Percentiles rank a stretch among this genome's conserved stretches.
Evolutionary conservation across 345 rosid species (phyloP).

Genomic region (Sisymbrium altissimum): DNA sequence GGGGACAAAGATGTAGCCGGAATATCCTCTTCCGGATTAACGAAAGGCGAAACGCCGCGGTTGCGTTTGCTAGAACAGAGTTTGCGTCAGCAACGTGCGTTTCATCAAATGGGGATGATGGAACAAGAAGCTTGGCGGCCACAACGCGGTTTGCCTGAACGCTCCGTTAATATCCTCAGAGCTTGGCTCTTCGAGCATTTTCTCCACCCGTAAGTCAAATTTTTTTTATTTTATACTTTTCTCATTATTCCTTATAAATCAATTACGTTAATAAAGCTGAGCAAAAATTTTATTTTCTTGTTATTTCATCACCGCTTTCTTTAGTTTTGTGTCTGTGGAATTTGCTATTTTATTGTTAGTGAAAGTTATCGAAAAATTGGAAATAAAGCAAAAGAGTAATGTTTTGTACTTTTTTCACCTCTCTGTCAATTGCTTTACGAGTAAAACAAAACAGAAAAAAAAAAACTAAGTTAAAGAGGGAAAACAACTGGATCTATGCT

Average conservation of each 20-base stretch:
- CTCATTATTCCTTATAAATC: neutral
- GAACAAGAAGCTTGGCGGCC: slow-evolving; percentile 99
- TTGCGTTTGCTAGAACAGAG: slow-evolving; percentile 80
- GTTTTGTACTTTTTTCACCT: slow-evolving; percentile 32
- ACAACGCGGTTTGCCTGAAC: slow-evolving; percentile 94
- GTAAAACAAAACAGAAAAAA: slow-evolving; percentile 17
- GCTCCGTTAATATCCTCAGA: slow-evolving; percentile 84
- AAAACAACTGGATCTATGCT: slow-evolving; percentile 14
- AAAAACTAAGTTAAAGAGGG: neutral
- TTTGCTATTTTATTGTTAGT: slow-evolving; percentile 30
- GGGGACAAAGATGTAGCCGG: slow-evolving; percentile 82
- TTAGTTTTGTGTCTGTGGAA: slow-evolving; percentile 11
- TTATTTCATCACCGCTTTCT: neutral
- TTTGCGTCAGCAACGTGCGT: slow-evolving; percentile 84
- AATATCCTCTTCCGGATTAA: slow-evolving; percentile 50
- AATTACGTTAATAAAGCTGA: neutral
- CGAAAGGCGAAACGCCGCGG: slow-evolving; percentile 94
- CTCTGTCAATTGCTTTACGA: slow-evolving; percentile 28
- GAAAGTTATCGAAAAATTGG: slow-evolving; percentile 51
- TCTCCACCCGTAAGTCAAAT: slow-evolving; percentile 88
- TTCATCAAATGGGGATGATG: slow-evolving; percentile 96
- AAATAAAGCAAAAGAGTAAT: slow-evolving; percentile 33
- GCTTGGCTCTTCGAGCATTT: slow-evolving; percentile 99
- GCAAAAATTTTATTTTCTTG: slow-evolving; percentile 2
- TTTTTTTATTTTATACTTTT: neutral